These are phyloP conservation scores for Pestalotiopsis fici DNA, from an alignment of 2,329 filamentous ascomycete species.

Conservation along the genomic window DNA sequence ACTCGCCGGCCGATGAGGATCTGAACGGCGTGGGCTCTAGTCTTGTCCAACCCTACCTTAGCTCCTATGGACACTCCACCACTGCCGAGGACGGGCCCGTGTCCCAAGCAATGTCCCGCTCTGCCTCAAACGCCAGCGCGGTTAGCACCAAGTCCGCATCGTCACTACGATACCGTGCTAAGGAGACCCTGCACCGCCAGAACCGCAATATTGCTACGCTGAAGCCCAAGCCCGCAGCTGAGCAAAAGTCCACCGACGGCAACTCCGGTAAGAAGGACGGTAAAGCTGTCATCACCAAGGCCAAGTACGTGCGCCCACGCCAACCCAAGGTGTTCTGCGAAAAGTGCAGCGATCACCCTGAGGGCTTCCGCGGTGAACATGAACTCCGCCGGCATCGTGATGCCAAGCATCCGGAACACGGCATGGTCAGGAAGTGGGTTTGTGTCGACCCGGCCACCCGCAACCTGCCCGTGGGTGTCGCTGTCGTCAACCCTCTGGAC, in stretches of 20 bases:
- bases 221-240: constrained; percentile 44
- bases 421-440: constrained; percentile 55
- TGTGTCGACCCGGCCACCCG: constrained; percentile 53
- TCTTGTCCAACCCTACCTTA: constrained; percentile 22
- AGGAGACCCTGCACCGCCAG: constrained; percentile 48
- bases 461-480: constrained; percentile 43
- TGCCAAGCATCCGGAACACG: constrained; percentile 58
- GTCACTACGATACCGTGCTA: constrained; percentile 48
- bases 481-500: constrained; percentile 64
- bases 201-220: constrained; percentile 40
- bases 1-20: constrained; percentile 24
- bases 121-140: constrained; percentile 44
- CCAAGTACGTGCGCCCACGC: constrained; percentile 60
- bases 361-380: constrained; percentile 84
- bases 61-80: constrained; percentile 30
- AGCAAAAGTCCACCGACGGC: constrained; percentile 24
- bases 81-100: constrained; percentile 29
- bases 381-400: constrained; percentile 72
- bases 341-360: constrained; percentile 70
- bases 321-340: constrained; percentile 72
- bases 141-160: constrained; percentile 44
- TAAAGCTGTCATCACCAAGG: constrained; percentile 44
- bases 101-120: constrained; percentile 47
- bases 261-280: constrained; percentile 35
- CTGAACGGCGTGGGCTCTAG: constrained; percentile 38